These are phyloP conservation scores for Cytospora mali DNA, from an alignment of 2,329 filamentous ascomycete genomes.

Conservation along the genomic window DNA sequence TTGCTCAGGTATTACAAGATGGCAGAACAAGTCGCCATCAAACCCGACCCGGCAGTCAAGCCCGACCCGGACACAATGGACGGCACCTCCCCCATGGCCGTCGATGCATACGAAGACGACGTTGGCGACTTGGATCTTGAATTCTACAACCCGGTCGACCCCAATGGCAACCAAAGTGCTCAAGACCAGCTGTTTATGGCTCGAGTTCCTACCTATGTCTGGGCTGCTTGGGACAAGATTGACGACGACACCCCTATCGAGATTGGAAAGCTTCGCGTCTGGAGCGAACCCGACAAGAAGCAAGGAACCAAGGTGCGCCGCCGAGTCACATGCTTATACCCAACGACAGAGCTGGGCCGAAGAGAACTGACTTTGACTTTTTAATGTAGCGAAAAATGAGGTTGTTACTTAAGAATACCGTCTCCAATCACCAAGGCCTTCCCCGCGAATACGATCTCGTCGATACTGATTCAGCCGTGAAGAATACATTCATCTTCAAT, in stretches of 20 bases:
- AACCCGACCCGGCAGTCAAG: constrained; percentile 51
- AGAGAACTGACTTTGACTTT: not conserved
- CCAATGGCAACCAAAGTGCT: constrained; percentile 36
- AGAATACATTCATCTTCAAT: constrained; percentile 89
- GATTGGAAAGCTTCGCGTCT: constrained; percentile 72
- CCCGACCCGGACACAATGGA: constrained; percentile 45
- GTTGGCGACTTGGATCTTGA: constrained; percentile 66
- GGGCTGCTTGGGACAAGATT: constrained; percentile 75
- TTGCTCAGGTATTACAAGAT: constrained; percentile 4
- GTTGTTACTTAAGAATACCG: constrained; percentile 69
- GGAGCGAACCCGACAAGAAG: constrained; percentile 50
- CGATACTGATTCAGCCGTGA: constrained; percentile 64
- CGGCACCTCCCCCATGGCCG: constrained; percentile 42
- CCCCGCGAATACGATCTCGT: constrained; percentile 88
- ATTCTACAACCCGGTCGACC: constrained; percentile 45
- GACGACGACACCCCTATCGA: constrained; percentile 82
- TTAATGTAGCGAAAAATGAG: constrained; percentile 49
- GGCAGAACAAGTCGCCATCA: constrained; percentile 39
- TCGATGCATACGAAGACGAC: constrained; percentile 64
- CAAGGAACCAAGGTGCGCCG: constrained; percentile 35
- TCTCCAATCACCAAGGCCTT: constrained; percentile 70
- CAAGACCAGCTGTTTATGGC: constrained; percentile 67
- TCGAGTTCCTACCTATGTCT: constrained; percentile 77
- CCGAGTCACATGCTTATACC: not conserved
- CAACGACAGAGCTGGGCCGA: not conserved